Percentiles rank a stretch among this genome's conserved stretches.
These are phyloP conservation scores for Trichoderma endophyticum DNA, from an alignment of 2,329 filamentous ascomycete species.

Conservation along the genomic window DNA sequence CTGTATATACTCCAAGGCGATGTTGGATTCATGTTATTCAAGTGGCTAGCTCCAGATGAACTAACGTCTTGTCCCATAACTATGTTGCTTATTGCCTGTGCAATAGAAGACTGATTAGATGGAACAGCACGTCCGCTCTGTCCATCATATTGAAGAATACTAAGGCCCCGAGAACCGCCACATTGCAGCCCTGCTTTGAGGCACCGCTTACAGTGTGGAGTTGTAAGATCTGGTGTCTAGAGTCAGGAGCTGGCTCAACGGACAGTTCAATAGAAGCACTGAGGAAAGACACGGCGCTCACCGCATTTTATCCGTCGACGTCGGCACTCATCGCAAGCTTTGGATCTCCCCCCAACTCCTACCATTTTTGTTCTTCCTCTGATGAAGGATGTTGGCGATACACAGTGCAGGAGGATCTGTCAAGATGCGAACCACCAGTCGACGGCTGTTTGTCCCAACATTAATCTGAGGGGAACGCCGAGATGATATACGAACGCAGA, in stretches of 20 bases:
- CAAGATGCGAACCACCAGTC: neutral
- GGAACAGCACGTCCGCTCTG: neutral
- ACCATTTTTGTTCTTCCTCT: neutral
- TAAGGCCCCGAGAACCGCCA: neutral
- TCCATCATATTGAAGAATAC: neutral
- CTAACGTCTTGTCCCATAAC: neutral
- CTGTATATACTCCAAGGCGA: neutral
- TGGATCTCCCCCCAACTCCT: neutral
- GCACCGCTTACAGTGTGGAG: neutral
- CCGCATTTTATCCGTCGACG: neutral
- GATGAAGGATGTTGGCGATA: neutral
- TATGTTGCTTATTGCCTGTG: neutral
- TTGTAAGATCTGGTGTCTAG: neutral
- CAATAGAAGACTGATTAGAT: neutral
- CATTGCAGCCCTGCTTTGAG: neutral
- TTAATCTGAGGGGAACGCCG: neutral
- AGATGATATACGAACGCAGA: neutral
- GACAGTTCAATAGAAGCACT: neutral
- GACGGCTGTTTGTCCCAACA: neutral
- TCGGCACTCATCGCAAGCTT: neutral
- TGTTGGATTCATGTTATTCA: neutral
- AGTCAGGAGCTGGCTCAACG: neutral
- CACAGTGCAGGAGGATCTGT: neutral
- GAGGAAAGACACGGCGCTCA: neutral
- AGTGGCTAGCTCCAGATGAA: neutral